Evolutionary conservation across 106 monocot species (phyloP).

Genomic region (Platanthera zijinensis): DNA sequence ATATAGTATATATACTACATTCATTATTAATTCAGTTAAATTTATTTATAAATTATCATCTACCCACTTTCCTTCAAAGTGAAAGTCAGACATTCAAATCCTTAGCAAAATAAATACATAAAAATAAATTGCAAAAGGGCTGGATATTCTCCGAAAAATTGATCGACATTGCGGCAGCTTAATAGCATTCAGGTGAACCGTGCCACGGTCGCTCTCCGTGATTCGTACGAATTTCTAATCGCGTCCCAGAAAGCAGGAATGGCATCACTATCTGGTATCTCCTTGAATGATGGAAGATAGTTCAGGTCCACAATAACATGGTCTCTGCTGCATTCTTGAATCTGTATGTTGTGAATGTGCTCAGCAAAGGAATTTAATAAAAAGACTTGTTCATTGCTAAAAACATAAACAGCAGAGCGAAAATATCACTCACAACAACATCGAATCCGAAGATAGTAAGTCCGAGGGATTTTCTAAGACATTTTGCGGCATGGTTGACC

Average conservation of each 20-base stretch:
- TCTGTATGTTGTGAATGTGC: constrained; percentile 30
- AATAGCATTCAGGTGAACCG: background rate
- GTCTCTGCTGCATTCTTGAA: constrained; percentile 78
- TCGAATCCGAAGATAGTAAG: constrained; percentile 98
- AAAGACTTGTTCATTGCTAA: background rate
- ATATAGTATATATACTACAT: too few relatives aligned
- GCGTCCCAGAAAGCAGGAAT: constrained; percentile 95
- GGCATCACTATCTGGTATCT: constrained; percentile 65
- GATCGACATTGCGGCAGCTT: background rate
- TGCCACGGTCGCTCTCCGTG: constrained; percentile 15
- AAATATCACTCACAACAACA: constrained; percentile 72
- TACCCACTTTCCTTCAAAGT: too few relatives aligned
- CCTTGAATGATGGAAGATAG: constrained; percentile 94
- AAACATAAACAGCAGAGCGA: background rate
- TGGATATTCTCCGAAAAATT: background rate
- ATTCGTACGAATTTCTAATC: constrained; percentile 40
- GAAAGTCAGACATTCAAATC: background rate
- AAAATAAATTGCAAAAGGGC: background rate
- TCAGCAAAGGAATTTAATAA: background rate
- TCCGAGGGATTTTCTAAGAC: constrained; percentile 44
- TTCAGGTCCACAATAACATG: constrained; percentile 94
- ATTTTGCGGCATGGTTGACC: constrained; percentile 55
- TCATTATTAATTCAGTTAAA: too few relatives aligned
- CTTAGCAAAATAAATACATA: background rate
- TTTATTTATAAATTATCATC: too few relatives aligned